Evolutionary conservation across 2,329 filamentous ascomycete genomes (phyloP), one percentile per base, ranked within the genome.

Genomic region (Tolypocladium nubicola): DNA sequence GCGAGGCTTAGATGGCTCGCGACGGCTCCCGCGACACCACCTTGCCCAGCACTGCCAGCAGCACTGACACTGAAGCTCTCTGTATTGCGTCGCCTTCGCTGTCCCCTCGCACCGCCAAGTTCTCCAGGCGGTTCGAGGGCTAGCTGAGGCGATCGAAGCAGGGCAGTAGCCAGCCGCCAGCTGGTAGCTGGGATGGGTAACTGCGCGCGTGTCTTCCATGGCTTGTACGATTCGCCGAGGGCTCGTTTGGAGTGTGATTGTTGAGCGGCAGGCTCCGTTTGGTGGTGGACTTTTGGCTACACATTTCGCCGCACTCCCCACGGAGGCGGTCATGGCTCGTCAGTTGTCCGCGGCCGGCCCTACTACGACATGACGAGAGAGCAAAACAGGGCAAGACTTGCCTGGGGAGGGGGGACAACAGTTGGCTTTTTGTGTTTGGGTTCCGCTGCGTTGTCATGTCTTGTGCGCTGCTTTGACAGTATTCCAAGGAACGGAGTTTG

Each of bases 1-100:
- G 71, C 62, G 73, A 75, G 57, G 68, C 74, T 60, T 76, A 75
- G 71, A 67, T 61, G 59, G 68, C 65, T 65, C 65, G 63, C 61
- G 62, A 65, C 55, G 64, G 62, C 59, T 66, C 61, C 30, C 57
- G 59, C 56, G 61, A 63, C 58, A 59, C 64, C 56, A 61, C 66
- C 52, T 53, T 52, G 52, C 37, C 21, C 56, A 43, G 43, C 52
- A 49, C 26, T 37, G 43, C 33, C 37, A 52, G 56, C 10, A 38
- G 43, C 16, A 33, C 41, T 9, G 52, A 53, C n/a, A 26, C 52
- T 21, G 16, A 26, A 39, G 26, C 52, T 14, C 43, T 30, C 21
- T 52, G 43, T 7, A 21, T 57, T n/a, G 53, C 53, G 1, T 35
- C 49, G 37, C 21, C n/a, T 23, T 30, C 56, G 26, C 23, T 19